Evolutionary conservation across 1,284 basidiomycete genomes (phyloP), one percentile per base, ranked within the genome.

Genomic region (Meripilus lineatus): DNA sequence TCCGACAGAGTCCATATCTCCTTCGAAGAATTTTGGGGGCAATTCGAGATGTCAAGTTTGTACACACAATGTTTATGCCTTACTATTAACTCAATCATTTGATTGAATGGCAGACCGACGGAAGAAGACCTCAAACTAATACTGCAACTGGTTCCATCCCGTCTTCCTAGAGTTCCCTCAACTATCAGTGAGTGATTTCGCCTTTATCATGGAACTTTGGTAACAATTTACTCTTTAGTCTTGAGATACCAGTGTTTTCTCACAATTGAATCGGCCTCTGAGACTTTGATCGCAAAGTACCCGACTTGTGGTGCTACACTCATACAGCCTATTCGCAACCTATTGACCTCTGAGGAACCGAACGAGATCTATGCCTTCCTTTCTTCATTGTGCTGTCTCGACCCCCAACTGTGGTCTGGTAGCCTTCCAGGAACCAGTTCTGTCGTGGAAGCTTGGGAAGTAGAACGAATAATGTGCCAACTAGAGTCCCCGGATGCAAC

Each of bases 311-410:
- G 55, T 42, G 56, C 46, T 37, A 68, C 69, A 23, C 65, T 74
- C 45, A 55, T 79, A 38, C 58, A 66, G 23, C 58, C 63, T 45
- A 75, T 89, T 40, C 75, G 79, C 6, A 66, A 71, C 40, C 65
- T 84, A 13, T 63, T 89, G 15, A 67, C 64, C 1, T 83, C 81
- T 0, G 57, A 63, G 4, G 69, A 77, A 35, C 66, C 72, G 0
- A 83, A 84, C 50, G 76, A 84, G 34, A 64, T 77, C 42, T 81
- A 81, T 60, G 52, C 81, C 11, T 86, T 87, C 51, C 56, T 89
- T 8, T 67, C 70, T 2, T 88, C 83, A 50, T 58, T 89, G 35
- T 66, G 71, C 26, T 75, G 69, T 35, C 49, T 88, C 10, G 72
- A 81, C 50, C 71, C 77, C 3, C 58, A 57, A 20, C 51, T 79